phyloP scores from a whole-genome alignment of 768 basidiomycete species.

The Tulasnella calospora region DNA sequence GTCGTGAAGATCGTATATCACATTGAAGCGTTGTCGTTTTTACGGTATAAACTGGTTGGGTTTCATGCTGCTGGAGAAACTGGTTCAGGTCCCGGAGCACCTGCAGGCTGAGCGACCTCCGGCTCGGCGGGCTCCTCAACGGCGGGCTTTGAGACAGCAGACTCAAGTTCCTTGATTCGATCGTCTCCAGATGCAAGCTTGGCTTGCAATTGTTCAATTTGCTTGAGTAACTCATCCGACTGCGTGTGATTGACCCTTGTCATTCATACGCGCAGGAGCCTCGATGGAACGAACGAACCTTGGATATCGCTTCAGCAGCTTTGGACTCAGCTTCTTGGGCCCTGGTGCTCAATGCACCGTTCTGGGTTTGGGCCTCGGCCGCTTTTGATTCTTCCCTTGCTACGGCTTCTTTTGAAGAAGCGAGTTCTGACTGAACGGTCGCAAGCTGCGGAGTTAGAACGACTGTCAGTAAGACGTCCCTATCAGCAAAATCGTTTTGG shows the following conservation, averaged over 20 bases:
- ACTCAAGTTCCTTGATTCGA: slow-evolving; percentile 1
- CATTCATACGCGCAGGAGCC: background rate
- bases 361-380: background rate
- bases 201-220: slow-evolving; percentile 13
- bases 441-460: background rate
- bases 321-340: background rate
- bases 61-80: slow-evolving; percentile 6
- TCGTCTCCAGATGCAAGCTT: background rate
- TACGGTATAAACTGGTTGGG: background rate
- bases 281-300: background rate
- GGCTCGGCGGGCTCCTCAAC: background rate
- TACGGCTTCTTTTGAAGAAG: background rate
- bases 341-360: background rate
- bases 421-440: background rate
- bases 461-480: background rate
- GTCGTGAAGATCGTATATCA: background rate
- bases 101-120: background rate
- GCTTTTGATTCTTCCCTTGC: background rate
- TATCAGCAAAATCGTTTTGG: background rate
- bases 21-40: background rate
- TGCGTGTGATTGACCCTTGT: background rate
- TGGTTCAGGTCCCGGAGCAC: slow-evolving; percentile 3
- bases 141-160: background rate
- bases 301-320: background rate
- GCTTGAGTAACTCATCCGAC: background rate